These are phyloP conservation scores for Trichothecium roseum DNA, from an alignment of 2,329 filamentous ascomycete species.

Conservation along the genomic window DNA sequence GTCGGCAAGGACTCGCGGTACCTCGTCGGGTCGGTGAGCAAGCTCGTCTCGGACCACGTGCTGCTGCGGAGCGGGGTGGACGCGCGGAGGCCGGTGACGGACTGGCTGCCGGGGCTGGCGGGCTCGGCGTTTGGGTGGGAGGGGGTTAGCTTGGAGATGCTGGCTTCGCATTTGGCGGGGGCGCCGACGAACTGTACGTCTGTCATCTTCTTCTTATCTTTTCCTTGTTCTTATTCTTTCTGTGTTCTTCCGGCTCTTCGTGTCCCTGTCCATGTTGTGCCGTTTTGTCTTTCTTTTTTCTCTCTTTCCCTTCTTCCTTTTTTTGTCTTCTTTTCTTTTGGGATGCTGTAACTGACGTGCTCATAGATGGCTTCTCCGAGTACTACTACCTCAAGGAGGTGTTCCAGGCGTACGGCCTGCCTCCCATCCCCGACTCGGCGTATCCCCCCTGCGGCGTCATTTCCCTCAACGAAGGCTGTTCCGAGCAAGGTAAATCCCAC, in stretches of 20 bases:
- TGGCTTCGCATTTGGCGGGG: constrained; percentile 25
- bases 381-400: constrained; percentile 23
- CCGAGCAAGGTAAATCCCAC: constrained; percentile 15
- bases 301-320: accelerated
- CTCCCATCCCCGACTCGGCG: constrained; percentile 17
- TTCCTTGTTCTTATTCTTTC: too few species aligned
- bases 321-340: accelerated
- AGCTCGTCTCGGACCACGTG: constrained; percentile 25
- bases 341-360: not conserved
- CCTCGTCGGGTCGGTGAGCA: constrained; percentile 28
- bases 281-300: too few species aligned
- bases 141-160: constrained; percentile 23
- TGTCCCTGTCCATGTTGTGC: too few species aligned
- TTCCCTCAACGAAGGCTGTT: constrained; percentile 22
- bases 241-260: too few species aligned
- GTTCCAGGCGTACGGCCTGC: constrained; percentile 24
- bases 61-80: constrained; percentile 20
- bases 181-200: constrained; percentile 23
- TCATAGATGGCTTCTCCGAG: constrained; percentile 22
- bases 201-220: accelerated
- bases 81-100: constrained; percentile 17
- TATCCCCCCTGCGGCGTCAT: constrained; percentile 26
- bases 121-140: constrained; percentile 21
- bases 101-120: constrained; percentile 22
- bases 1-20: constrained; percentile 27